Evolutionary conservation across 2,329 filamentous ascomycete genomes (phyloP).

Genomic region (Stagonosporopsis chrysanthemi): DNA sequence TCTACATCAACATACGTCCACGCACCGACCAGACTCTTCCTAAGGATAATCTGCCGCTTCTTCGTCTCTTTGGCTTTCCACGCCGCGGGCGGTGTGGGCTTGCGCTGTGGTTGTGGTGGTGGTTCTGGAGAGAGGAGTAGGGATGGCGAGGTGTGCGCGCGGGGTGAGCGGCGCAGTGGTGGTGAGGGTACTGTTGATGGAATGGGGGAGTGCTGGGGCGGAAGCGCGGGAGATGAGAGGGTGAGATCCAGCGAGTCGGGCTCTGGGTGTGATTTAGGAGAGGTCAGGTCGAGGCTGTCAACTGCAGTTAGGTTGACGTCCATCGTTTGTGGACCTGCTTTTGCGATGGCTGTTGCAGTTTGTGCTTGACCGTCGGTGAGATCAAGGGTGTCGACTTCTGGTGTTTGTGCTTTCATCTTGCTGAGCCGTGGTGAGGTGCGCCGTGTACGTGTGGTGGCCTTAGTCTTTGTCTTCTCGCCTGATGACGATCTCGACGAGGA

Average conservation of each 20-base stretch:
- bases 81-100: conserved; percentile 30
- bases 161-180: conserved; percentile 32
- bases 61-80: conserved; percentile 43
- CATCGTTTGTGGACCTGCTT: background rate
- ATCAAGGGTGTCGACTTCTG: conserved; percentile 34
- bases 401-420: conserved; percentile 24
- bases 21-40: conserved; percentile 42
- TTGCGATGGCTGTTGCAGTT: too few relatives aligned
- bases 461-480: conserved; percentile 11
- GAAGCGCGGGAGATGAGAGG: conserved; percentile 23
- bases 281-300: conserved; percentile 39
- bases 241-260: conserved; percentile 37
- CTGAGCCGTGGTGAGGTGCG: conserved; percentile 36
- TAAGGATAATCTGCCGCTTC: conserved; percentile 41
- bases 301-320: conserved; percentile 22
- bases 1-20: conserved; percentile 44
- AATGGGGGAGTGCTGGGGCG: conserved; percentile 9
- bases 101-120: background rate
- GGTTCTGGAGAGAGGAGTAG: conserved; percentile 3
- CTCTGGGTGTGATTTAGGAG: conserved; percentile 15
- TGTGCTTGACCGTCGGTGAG: conserved; percentile 18
- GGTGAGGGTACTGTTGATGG: conserved; percentile 1
- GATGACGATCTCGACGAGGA: conserved; percentile 17
- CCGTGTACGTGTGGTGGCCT: conserved; percentile 14
- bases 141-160: conserved; percentile 20